Percentiles rank a stretch among this genome's conserved stretches.
Evolutionary conservation across 768 basidiomycete species (phyloP).

Genomic region (Lactarius trivialis): DNA sequence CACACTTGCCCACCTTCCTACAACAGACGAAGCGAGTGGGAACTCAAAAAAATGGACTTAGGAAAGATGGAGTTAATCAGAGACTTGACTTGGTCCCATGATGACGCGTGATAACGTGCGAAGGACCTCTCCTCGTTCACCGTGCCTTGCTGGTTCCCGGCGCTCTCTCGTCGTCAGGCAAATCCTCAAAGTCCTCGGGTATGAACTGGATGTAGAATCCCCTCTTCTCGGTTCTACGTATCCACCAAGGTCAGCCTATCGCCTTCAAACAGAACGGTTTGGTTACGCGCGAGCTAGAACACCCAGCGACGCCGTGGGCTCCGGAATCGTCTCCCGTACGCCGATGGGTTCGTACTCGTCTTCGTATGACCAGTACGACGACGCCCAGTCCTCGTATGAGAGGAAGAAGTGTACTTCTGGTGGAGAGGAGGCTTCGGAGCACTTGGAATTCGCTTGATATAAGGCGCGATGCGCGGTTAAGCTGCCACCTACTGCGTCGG

Average conservation of each 20-base stretch:
- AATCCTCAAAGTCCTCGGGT: slow-evolving; percentile 8
- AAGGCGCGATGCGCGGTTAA: not conserved
- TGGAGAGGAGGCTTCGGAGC: not conserved
- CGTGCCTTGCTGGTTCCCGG: not conserved
- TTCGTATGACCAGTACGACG: slow-evolving; percentile 12
- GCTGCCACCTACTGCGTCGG: slow-evolving; percentile 6
- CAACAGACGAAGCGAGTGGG: not conserved
- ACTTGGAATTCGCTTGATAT: not conserved
- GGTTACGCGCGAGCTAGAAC: not conserved
- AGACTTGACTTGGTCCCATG: not conserved
- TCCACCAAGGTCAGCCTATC: not conserved
- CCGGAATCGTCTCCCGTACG: not conserved
- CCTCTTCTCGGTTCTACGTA: slow-evolving; percentile 4
- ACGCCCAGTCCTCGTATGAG: slow-evolving; percentile 11
- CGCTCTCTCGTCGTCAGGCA: not conserved
- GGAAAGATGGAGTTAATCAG: not conserved
- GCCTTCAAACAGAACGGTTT: not conserved
- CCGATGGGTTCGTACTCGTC: not conserved
- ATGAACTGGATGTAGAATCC: slow-evolving; percentile 16
- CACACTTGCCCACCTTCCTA: not conserved
- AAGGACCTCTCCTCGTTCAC: not conserved
- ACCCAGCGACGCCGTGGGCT: slow-evolving; percentile 2
- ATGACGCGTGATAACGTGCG: not conserved
- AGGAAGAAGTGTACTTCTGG: slow-evolving; percentile 17
- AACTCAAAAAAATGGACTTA: not conserved